Evolutionary conservation across 192 early-diverging fungal genomes (phyloP), one percentile per base, ranked within the genome.

Genomic region (Coemansia biformis): DNA sequence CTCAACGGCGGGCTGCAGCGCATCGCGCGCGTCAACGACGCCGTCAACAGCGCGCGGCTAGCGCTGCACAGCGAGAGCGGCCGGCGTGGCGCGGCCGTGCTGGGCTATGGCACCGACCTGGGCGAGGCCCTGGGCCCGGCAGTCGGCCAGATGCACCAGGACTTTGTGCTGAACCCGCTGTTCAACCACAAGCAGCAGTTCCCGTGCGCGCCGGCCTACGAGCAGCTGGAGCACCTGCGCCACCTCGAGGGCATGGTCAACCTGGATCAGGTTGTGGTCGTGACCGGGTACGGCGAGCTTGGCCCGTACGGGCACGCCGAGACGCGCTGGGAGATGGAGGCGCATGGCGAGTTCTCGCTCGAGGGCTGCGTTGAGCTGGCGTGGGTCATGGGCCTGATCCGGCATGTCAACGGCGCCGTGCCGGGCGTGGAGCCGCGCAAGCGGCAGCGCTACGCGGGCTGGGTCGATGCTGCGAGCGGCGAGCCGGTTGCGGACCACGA

Each of bases 321-420:
- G 55, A 97, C 92, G 35, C 88, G 93, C 40, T 97, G 93, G 93
- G 93, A 97, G 64, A 92, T 97, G 86, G 93, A 97, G 65, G 81
- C 90, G 32, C 68, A 78, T 37, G 93, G 93, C 56, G 62, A 64
- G 57, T 57, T 65, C 24, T 72, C 68, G 50, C 57, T 64, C 15
- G 68, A 72, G 26, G 68, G 91, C 19, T 91, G 88, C 61, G 88
- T 93, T 38, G 93, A 97, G 75, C 83, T 97, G 84, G 91, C 93
- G 6, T 93, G 93, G 91, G 87, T 97, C 59, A 95, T 95, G 92
- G 91, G 91, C 33, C 86, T 85, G 46, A 90, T 97, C 78, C 41
- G 28, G 32, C 89, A 89, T 61, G 79, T 84, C 68, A 82, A 82
- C 83, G 49, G 62, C 30, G 15, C 26, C 11, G 24, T 46, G 7